Base-by-base conservation (phyloP, 139 green algal genomes). In the Coelastrella sp. region DNA sequence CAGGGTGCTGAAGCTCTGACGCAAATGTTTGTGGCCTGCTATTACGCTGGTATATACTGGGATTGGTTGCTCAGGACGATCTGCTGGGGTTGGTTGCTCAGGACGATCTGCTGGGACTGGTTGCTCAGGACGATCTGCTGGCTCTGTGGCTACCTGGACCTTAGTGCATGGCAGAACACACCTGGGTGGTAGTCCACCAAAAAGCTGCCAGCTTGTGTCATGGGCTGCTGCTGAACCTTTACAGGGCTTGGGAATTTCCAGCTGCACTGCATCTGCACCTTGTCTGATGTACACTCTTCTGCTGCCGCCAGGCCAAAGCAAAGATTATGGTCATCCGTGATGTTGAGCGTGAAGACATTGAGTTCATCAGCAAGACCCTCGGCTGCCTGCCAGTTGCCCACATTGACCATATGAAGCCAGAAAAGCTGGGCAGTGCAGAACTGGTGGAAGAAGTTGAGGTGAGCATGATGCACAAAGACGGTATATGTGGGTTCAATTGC, bases 311-410 rank as follows among this genome's bases (percentile, higher is more conserved):
- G 95, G 96, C 96, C 87, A 98, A 99, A 94, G 98, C 98, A 25
- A 99, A 99, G 96, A 99, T 99, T 94, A 97, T 99, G 95, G 98
- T 99, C 68, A 94, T 99, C 5, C 95, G 96, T 24, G 98, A 99
- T 91, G 96, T 99, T 68, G 98, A 99, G 95, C 95, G 98, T 8
- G 96, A 99, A n/a, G 98, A 99, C 88, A 98, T 99, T 60, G 98
- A 99, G 93, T 99, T 99, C 95, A 98, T 99, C 91, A 96, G 91
- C 95, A 99, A 99, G 91, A 98, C 97, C n/a, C 93, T 99, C 78
- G 88, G 85, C 83, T 99, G 96, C 94, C 94, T 99, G 89, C 98
- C 98, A 78, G 98, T 99, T 65, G 95, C 98, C 4, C 98, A 99
- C 90, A 93, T 98, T 15, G 98, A 99, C 93, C 95, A 99, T 94